phyloP scores from a whole-genome alignment of 139 green algal species.

The Auxenochlorella protothecoides region DNA sequence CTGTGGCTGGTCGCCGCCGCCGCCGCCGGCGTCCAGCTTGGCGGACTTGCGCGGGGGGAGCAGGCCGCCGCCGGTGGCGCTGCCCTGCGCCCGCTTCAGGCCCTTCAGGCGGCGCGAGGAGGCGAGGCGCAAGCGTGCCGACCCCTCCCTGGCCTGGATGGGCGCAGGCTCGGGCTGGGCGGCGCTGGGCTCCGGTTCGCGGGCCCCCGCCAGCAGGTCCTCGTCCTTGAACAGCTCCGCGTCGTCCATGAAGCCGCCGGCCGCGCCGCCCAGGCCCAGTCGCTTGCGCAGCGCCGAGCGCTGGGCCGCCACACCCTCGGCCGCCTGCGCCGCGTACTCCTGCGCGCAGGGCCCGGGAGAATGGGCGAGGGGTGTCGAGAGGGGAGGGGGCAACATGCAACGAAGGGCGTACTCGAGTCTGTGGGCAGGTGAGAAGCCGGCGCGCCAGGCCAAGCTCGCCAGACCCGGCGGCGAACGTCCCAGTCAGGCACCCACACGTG shows the following conservation, averaged over 20 bases:
- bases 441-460: too few species aligned
- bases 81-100: too few species aligned
- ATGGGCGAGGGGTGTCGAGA: neutral
- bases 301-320: constrained; percentile 41
- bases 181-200: neutral
- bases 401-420: too few species aligned
- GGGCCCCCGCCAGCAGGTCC: constrained; percentile 42
- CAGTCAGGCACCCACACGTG: neutral
- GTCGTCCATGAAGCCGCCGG: constrained; percentile 58
- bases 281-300: constrained; percentile 50
- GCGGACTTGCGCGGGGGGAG: too few species aligned
- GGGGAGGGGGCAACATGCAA: neutral
- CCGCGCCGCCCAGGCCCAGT: constrained; percentile 47
- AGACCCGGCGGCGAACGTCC: neutral
- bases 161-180: neutral
- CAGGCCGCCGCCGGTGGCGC: too few species aligned
- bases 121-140: neutral
- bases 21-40: too few species aligned
- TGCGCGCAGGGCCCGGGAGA: constrained; percentile 11
- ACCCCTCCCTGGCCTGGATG: neutral
- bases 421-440: too few species aligned
- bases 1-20: too few species aligned
- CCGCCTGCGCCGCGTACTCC: constrained; percentile 47
- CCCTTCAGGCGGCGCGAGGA: too few species aligned
- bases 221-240: constrained; percentile 65